Evolutionary conservation across 2,329 filamentous ascomycete species (phyloP).

Genomic region (Chalara sp.): DNA sequence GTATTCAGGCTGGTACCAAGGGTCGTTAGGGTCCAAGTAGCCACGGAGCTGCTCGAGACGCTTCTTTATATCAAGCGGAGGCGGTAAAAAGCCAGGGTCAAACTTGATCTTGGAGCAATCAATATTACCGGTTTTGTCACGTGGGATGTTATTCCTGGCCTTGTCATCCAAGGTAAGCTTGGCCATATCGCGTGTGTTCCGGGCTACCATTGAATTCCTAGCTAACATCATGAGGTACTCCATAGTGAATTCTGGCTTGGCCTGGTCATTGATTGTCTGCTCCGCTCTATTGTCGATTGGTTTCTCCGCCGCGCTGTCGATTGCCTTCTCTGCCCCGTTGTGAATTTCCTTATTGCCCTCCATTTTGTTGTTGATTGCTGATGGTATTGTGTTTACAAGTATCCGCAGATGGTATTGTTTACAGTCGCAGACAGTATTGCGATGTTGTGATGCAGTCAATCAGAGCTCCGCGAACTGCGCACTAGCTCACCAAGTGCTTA

Average conservation of each 20-base stretch:
- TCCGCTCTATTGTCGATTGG: no score
- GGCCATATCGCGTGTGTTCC: background rate
- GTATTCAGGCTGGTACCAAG: background rate
- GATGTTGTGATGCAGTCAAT: background rate
- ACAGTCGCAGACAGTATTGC: background rate
- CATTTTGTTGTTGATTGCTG: background rate
- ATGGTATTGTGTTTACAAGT: background rate
- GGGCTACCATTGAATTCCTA: background rate
- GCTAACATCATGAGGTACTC: background rate
- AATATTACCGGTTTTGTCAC: background rate
- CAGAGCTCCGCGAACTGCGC: no score
- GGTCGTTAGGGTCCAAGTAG: background rate
- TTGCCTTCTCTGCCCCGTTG: background rate
- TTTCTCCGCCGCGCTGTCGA: background rate
- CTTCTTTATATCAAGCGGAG: slow-evolving; percentile 1
- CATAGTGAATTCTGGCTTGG: background rate
- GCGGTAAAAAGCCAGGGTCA: background rate
- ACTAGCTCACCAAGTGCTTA: no score
- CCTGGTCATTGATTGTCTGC: background rate
- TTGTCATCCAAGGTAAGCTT: background rate
- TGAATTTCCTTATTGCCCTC: background rate
- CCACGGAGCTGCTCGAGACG: background rate
- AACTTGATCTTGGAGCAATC: background rate
- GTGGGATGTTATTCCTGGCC: background rate
- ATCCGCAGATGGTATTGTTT: no score